Conservation (phyloP, 768 basidiomycete genomes). For the Tulasnella sp. region DNA sequence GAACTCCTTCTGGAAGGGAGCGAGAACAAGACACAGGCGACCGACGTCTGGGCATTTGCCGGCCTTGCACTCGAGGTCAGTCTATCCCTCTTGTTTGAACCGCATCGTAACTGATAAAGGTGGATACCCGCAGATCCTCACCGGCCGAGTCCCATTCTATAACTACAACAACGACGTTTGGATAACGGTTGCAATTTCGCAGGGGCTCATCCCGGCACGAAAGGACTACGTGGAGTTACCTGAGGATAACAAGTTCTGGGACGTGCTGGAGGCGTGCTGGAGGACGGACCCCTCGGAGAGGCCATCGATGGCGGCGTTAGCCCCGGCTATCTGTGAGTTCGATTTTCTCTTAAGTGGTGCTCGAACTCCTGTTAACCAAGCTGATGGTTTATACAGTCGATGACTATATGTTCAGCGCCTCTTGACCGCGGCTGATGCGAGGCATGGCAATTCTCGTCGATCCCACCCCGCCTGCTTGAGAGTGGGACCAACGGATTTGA, state of each 20-base stretch:
- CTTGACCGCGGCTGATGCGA: no score
- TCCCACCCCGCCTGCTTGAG: no score
- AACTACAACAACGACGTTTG: slow-evolving; percentile 9
- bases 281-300: slow-evolving; percentile 4
- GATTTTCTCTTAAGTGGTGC: no score
- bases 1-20: background rate
- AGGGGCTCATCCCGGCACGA: slow-evolving; percentile 5
- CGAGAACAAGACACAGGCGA: slow-evolving; percentile 1
- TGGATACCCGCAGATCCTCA: background rate
- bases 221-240: slow-evolving; percentile 10
- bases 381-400: no score
- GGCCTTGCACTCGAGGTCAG: slow-evolving; percentile 1
- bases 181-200: background rate
- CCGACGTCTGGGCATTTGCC: slow-evolving; percentile 13
- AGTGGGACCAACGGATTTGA: no score
- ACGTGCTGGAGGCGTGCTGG: slow-evolving; percentile 12
- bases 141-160: slow-evolving; percentile 11
- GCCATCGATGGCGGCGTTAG: slow-evolving; percentile 5
- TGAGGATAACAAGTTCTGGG: slow-evolving; percentile 10
- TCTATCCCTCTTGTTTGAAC: background rate
- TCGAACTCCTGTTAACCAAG: no score
- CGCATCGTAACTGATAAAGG: no score
- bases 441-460: no score
- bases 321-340: background rate
- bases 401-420: no score